Conservation (phyloP, 805 yeast genomes). For the Kodamaea hsintzibuensis region DNA sequence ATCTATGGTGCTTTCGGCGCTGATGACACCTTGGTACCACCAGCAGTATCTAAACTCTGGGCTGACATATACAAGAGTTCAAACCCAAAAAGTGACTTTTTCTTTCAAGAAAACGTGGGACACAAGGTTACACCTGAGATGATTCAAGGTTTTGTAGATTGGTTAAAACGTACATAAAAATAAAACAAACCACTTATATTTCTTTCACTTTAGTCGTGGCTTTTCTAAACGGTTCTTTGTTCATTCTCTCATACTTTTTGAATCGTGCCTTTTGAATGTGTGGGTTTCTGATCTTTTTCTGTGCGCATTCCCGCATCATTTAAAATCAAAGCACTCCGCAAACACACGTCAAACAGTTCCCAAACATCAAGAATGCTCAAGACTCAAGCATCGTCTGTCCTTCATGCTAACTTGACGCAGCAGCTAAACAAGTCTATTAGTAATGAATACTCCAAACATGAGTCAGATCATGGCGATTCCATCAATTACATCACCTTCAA, state of each 20-base stretch:
- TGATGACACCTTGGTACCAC: constrained; percentile 39
- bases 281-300: not conserved
- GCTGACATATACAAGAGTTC: constrained; percentile 27
- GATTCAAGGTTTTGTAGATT: constrained; percentile 31
- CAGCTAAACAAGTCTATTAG: constrained; percentile 12
- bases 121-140: constrained; percentile 38
- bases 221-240: too few species aligned
- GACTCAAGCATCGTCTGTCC: constrained; percentile 14
- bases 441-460: constrained; percentile 13
- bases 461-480: constrained; percentile 14
- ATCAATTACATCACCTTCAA: constrained; percentile 61
- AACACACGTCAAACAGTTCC: not conserved
- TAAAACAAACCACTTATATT: not conserved
- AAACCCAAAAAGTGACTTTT: constrained; percentile 25
- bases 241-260: too few species aligned
- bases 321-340: not conserved
- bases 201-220: too few species aligned
- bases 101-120: constrained; percentile 30
- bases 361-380: constrained; percentile 12
- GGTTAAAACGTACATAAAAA: constrained; percentile 21
- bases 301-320: not conserved
- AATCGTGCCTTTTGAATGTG: not conserved
- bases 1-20: constrained; percentile 40
- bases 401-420: constrained; percentile 14
- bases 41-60: constrained; percentile 33